These are phyloP conservation scores for Thyridium curvatum DNA, from an alignment of 2,329 filamentous ascomycete species.

Conservation along the genomic window DNA sequence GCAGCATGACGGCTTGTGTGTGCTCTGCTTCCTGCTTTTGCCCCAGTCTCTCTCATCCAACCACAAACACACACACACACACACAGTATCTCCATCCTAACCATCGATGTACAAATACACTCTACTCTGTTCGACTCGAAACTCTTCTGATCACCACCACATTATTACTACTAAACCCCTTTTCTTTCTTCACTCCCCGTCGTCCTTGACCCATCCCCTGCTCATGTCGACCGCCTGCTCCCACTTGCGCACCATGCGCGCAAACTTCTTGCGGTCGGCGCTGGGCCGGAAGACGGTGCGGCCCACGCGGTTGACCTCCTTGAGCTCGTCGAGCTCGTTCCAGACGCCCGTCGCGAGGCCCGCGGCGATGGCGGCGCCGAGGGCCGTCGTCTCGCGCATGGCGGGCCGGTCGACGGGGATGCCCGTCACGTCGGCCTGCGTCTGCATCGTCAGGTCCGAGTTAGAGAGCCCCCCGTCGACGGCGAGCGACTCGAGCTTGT, in stretches of 20 bases:
- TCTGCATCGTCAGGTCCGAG: constrained; percentile 86
- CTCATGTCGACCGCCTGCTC: constrained; percentile 54
- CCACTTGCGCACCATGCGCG: constrained; percentile 45
- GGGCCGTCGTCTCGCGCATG: constrained; percentile 86
- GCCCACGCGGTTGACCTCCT: constrained; percentile 64
- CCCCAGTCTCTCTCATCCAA: too few relatives aligned
- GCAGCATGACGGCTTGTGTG: too few relatives aligned
- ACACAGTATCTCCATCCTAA: too few relatives aligned
- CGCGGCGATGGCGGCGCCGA: constrained; percentile 84
- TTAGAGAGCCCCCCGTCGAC: constrained; percentile 89
- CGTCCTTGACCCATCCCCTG: constrained; percentile 41
- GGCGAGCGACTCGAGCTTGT: constrained; percentile 66
- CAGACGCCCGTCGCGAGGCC: constrained; percentile 79
- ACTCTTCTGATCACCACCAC: too few relatives aligned
- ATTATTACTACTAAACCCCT: neutral
- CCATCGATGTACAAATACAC: too few relatives aligned
- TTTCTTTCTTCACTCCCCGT: constrained; percentile 7
- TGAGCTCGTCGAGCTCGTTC: constrained; percentile 67
- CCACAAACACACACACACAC: too few relatives aligned
- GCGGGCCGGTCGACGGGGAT: constrained; percentile 78
- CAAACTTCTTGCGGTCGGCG: constrained; percentile 26
- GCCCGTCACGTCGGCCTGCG: constrained; percentile 76
- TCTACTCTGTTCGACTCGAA: too few relatives aligned
- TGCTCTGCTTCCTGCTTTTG: too few relatives aligned
- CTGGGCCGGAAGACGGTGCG: constrained; percentile 65